Percentiles rank a stretch among this genome's conserved stretches.
Conservation (phyloP, 345 rosid genomes). For the Eutrema yunnanense region DNA sequence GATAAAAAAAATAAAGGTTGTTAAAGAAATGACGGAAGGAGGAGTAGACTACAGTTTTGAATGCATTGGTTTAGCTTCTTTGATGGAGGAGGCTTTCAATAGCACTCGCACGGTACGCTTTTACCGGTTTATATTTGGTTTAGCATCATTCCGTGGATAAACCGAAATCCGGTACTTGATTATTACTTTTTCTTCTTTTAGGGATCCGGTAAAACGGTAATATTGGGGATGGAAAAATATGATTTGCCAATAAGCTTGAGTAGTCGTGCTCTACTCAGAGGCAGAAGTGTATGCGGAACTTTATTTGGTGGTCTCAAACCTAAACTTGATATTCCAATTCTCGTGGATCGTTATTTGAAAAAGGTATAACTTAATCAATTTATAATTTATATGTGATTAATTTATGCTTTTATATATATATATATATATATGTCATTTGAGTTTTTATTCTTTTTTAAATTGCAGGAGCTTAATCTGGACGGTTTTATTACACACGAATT, state of each 20-base stretch:
- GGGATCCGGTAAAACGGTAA: conserved; percentile 70
- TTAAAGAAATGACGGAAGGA: conserved; percentile 52
- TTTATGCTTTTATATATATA: neutral
- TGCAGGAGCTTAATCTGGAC: conserved; percentile 49
- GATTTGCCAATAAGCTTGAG: conserved; percentile 28
- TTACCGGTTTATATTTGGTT: neutral
- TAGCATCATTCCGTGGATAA: neutral
- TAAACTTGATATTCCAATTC: conserved; percentile 44
- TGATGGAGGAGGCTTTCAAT: conserved; percentile 47
- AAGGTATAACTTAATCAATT: conserved; percentile 23
- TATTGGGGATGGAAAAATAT: conserved; percentile 45
- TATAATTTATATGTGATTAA: neutral
- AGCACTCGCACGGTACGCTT: conserved; percentile 39
- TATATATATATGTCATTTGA: too few relatives aligned
- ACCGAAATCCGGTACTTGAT: neutral
- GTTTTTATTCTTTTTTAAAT: neutral
- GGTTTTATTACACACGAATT: conserved; percentile 43
- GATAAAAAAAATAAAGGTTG: conserved; percentile 36
- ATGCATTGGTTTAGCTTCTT: conserved; percentile 57
- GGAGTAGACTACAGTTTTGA: conserved; percentile 83
- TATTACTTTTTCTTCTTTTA: neutral
- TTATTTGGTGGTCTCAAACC: conserved; percentile 58
- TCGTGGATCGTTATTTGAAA: conserved; percentile 33
- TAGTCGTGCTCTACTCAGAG: conserved; percentile 34
- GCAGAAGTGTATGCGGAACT: conserved; percentile 43